Conservation (phyloP, 2,329 filamentous ascomycete species). For the Nemania bipapillata region DNA sequence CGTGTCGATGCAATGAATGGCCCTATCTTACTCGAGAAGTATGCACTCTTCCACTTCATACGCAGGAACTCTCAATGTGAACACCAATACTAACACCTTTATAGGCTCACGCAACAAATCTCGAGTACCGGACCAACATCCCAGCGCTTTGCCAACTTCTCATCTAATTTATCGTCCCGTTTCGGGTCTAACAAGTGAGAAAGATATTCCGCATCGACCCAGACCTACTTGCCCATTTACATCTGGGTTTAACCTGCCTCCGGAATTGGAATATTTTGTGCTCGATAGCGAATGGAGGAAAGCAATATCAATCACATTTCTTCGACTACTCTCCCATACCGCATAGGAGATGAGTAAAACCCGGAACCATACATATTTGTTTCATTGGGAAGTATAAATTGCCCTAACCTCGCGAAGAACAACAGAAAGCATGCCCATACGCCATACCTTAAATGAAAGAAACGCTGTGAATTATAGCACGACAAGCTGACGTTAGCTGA, state of each 20-base stretch:
- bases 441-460: conserved; percentile 32
- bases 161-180: conserved; percentile 78
- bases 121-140: conserved; percentile 69
- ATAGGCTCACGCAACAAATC: conserved; percentile 71
- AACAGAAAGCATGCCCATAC: conserved; percentile 31
- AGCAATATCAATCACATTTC: conserved; percentile 37
- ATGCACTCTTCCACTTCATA: conserved; percentile 52
- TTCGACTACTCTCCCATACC: conserved; percentile 18
- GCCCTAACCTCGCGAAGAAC: conserved; percentile 26
- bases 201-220: conserved; percentile 17
- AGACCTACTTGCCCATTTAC: neutral
- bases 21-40: conserved; percentile 91
- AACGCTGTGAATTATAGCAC: conserved; percentile 26
- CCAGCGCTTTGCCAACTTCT: conserved; percentile 75
- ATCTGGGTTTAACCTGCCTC: neutral
- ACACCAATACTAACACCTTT: conserved; percentile 43
- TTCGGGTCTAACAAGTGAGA: conserved; percentile 67
- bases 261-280: neutral
- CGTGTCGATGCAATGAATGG: conserved; percentile 92
- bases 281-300: conserved; percentile 8
- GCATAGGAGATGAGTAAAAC: neutral
- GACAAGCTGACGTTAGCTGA: conserved; percentile 16
- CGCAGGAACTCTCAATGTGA: neutral
- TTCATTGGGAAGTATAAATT: conserved; percentile 31
- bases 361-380: conserved; percentile 28